A percentile compares a stretch with the other conserved stretches of the same genome.
phyloP scores from a whole-genome alignment of 768 basidiomycete species.

The Coprinopsis strossmayeri region DNA sequence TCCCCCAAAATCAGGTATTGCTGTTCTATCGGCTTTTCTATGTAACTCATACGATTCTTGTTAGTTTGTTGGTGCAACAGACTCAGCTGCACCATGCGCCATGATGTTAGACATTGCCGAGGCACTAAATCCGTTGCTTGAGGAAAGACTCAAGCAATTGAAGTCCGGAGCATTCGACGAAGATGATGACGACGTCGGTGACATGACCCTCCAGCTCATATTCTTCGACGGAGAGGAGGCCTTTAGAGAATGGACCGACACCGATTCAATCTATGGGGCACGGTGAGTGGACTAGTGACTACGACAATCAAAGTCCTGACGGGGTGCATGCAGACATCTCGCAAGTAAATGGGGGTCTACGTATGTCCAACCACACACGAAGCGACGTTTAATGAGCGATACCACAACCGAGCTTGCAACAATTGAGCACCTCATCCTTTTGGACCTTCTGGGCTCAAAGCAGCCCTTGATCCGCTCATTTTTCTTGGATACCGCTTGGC shows the following conservation, averaged over 20 bases:
- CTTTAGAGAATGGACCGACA: constrained; percentile 81
- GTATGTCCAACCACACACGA: constrained; percentile 51
- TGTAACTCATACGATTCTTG: constrained; percentile 9
- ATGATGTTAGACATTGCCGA: constrained; percentile 92
- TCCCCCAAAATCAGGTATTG: constrained; percentile 69
- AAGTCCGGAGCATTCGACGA: constrained; percentile 56
- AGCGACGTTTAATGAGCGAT: constrained; percentile 51
- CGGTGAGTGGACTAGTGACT: too few species aligned
- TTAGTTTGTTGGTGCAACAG: constrained; percentile 95
- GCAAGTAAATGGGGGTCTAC: constrained; percentile 77
- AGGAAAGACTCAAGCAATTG: constrained; percentile 48
- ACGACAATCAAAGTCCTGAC: too few species aligned
- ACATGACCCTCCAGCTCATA: constrained; percentile 84
- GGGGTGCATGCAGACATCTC: constrained; percentile 57
- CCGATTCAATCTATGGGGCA: constrained; percentile 93
- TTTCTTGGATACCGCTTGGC: constrained; percentile 87
- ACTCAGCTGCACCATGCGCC: constrained; percentile 93
- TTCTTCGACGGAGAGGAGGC: constrained; percentile 99
- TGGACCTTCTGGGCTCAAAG: constrained; percentile 84
- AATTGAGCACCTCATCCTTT: constrained; percentile 87
- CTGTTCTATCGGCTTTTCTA: constrained; percentile 4
- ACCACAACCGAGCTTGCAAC: constrained; percentile 60
- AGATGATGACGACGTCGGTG: constrained; percentile 37
- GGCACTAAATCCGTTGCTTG: constrained; percentile 66
- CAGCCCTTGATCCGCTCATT: constrained; percentile 74